These are phyloP conservation scores for Myxozyma udenii DNA, from an alignment of 805 yeast genomes.

Conservation along the genomic window DNA sequence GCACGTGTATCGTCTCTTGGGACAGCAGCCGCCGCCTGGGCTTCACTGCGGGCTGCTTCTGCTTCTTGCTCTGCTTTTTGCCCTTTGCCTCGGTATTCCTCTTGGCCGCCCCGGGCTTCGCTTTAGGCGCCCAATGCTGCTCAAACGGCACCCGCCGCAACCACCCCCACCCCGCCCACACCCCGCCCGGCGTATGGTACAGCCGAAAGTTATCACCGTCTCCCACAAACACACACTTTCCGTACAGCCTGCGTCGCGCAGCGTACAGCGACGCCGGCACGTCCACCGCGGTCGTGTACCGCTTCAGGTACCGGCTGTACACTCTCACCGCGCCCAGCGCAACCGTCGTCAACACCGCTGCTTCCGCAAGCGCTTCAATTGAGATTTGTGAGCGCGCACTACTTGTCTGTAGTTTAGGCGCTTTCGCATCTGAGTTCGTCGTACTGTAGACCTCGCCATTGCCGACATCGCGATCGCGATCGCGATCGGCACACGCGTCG, in stretches of 20 bases:
- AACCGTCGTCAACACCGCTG: neutral
- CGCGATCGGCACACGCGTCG: too few relatives aligned
- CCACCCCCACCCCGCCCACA: constrained; percentile 91
- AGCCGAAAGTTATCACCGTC: constrained; percentile 77
- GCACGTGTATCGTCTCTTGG: constrained; percentile 69
- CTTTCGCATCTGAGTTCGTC: too few relatives aligned
- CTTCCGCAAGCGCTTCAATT: neutral
- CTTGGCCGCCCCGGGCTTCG: neutral
- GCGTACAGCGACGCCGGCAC: constrained; percentile 11
- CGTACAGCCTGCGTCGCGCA: constrained; percentile 14
- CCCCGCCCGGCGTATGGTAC: constrained; percentile 92
- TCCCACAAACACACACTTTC: constrained; percentile 32
- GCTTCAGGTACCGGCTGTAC: constrained; percentile 18
- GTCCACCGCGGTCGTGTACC: constrained; percentile 27
- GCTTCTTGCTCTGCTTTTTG: neutral
- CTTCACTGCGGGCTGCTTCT: neutral
- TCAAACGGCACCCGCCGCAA: constrained; percentile 58
- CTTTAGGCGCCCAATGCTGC: constrained; percentile 9
- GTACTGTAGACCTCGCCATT: too few relatives aligned
- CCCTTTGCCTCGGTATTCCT: neutral
- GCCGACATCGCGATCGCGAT: too few relatives aligned
- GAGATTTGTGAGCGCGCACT: neutral
- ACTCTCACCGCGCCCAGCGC: neutral
- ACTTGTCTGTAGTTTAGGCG: too few relatives aligned
- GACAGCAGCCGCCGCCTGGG: constrained; percentile 39